Base-by-base conservation (phyloP, 2,329 filamentous ascomycete genomes). In the Fusarium dimerum region DNA sequence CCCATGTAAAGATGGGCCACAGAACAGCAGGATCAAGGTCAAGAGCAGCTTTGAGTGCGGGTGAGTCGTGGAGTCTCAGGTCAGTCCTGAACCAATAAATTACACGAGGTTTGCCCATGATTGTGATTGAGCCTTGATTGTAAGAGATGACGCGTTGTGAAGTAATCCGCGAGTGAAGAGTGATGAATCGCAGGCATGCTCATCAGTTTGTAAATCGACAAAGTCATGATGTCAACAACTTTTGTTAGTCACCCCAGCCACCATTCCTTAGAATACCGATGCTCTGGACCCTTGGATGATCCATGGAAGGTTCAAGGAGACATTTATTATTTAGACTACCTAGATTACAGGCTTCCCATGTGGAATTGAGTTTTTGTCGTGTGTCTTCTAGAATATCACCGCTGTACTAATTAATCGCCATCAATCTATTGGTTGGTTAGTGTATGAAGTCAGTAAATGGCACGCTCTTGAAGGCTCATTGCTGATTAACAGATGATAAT, bases 21-120 rank as follows among this genome's bases (percentile, higher is more conserved):
- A 92, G 74, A 17, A 80, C 83, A 47, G 81, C 80, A 2, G 88
- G 87, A 1, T 88, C 77, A 7, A 92, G 76, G 52, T 88, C 85
- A 8, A 92, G 71, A 1, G 89, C 89, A 2, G 87, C 87, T 67
- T 85, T 80, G 26, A 92, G 75, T 1, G 87, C 88, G 9, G 88
- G 88, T 1, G 87, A 90, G 69, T 92, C 89, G 71, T 92, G 88
- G 3, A 92, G 80, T 17, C 89, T 84, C 11, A 92, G 76, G 66
- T 92, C 89, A 6, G 89, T 92, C 49, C 89, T 82, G 64, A 90
- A 90, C 88, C 88, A 91, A 68, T 89, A 90, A 34, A 91, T 79
- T 2, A 91, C 87, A 30, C 71, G 65, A 20, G 68, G 58, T 30
- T 69, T 67, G 8, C 48, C 44, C 71, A 74, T 74, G n/a, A 7